Conservation (phyloP, 805 yeast genomes). For the Ogataea populi-albae region DNA sequence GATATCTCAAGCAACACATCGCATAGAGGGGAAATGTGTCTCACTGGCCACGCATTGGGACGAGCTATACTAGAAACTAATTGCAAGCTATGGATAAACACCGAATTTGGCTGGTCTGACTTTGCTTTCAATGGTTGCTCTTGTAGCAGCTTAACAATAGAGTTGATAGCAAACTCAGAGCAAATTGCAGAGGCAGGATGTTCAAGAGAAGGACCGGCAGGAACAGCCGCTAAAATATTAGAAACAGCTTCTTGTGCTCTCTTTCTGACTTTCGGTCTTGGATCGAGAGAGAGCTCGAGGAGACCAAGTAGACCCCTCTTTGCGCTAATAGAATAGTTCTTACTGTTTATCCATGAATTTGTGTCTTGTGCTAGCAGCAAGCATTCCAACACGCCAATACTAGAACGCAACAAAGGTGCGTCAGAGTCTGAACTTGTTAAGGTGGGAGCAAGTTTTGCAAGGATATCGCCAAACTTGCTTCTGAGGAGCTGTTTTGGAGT, state of each 20-base stretch:
- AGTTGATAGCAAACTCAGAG: conserved; percentile 63
- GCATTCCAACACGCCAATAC: conserved; percentile 82
- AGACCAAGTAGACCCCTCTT: conserved; percentile 77
- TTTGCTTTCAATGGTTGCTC: conserved; percentile 31
- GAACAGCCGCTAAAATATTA: conserved; percentile 59
- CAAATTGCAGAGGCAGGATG: conserved; percentile 75
- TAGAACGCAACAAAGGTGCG: conserved; percentile 78
- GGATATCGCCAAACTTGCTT: conserved; percentile 72
- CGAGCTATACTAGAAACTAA: conserved; percentile 67
- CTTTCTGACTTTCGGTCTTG: conserved; percentile 92
- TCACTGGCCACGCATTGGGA: conserved; percentile 80
- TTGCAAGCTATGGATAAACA: conserved; percentile 74
- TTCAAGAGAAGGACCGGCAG: conserved; percentile 71
- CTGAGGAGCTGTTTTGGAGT: conserved; percentile 67
- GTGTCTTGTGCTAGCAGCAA: conserved; percentile 77
- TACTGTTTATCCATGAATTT: conserved; percentile 66
- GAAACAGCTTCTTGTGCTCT: conserved; percentile 90
- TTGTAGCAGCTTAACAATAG: conserved; percentile 47
- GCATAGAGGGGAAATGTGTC: conserved; percentile 67
- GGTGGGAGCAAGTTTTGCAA: conserved; percentile 78
- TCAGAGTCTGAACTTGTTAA: conserved; percentile 66
- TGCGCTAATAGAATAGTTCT: conserved; percentile 58
- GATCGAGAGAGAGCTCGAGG: conserved; percentile 75
- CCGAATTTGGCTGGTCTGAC: conserved; percentile 48
- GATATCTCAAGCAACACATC: conserved; percentile 73